phyloP scores from a whole-genome alignment of 768 basidiomycete genomes.

The Leccinellum albellum region DNA sequence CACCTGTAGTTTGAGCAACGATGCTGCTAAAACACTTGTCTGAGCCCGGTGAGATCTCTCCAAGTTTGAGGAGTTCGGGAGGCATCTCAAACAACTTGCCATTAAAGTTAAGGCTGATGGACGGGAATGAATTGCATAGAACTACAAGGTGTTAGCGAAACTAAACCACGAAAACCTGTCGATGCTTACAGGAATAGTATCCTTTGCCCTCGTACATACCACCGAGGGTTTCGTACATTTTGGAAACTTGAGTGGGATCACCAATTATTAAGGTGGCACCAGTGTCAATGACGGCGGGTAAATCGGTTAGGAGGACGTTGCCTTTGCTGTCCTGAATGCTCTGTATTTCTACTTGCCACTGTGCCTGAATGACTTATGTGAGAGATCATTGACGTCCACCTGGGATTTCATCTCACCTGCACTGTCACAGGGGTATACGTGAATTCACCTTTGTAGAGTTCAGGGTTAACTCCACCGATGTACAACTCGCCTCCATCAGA shows the following conservation, averaged over 20 bases:
- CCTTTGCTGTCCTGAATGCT: neutral
- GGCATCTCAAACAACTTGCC: neutral
- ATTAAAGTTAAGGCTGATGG: neutral
- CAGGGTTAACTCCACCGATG: neutral
- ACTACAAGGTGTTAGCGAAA: neutral
- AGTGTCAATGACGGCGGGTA: neutral
- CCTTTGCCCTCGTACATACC: neutral
- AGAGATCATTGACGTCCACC: neutral
- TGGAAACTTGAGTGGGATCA: neutral
- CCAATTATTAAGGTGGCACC: neutral
- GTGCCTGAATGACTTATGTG: neutral
- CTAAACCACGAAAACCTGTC: neutral
- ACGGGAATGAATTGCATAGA: neutral
- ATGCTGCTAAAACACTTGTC: neutral
- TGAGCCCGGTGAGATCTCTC: neutral
- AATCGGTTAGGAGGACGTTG: neutral
- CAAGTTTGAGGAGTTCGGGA: neutral
- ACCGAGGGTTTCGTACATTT: neutral
- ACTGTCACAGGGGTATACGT: neutral
- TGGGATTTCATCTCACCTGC: neutral
- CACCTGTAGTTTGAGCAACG: neutral
- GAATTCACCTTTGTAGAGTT: neutral
- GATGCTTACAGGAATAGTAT: neutral
- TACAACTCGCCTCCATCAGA: neutral
- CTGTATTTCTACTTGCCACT: neutral